Conservation (phyloP, 106 monocot species). For the Allium sativum region DNA sequence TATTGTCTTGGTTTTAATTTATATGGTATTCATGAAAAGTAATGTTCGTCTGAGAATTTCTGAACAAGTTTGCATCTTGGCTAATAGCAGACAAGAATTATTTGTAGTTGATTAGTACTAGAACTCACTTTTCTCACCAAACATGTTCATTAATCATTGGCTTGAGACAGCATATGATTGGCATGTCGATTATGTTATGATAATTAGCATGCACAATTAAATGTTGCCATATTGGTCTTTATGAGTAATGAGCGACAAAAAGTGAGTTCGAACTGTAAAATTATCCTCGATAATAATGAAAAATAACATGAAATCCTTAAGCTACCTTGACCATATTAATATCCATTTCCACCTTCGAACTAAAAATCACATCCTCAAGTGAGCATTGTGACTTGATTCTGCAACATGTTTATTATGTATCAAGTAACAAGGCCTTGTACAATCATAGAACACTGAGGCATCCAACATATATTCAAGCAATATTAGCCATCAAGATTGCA, state of each 20-base stretch:
- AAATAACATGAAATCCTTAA: conserved; percentile 44
- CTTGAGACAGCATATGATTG: too few relatives aligned
- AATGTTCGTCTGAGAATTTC: not conserved
- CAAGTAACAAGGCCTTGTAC: conserved; percentile 46
- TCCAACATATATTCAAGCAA: conserved; percentile 11
- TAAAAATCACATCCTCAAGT: conserved; percentile 56
- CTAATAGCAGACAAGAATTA: not conserved
- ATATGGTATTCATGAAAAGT: not conserved
- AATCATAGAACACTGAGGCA: conserved; percentile 29
- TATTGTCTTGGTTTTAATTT: not conserved
- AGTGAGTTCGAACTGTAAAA: not conserved
- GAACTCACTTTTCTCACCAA: too few relatives aligned
- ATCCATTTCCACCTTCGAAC: conserved; percentile 65
- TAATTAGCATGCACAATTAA: too few relatives aligned
- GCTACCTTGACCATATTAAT: conserved; percentile 71
- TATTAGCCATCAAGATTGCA: too few relatives aligned
- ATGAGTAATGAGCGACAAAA: too few relatives aligned
- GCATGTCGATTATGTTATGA: too few relatives aligned
- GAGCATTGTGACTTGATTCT: conserved; percentile 78
- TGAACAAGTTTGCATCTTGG: not conserved
- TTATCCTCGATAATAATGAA: conserved; percentile 28
- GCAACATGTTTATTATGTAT: conserved; percentile 75
- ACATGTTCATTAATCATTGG: too few relatives aligned
- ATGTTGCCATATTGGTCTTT: too few relatives aligned
- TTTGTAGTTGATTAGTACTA: too few relatives aligned